These are phyloP conservation scores for Phytophthora cryptogea DNA, from an alignment of 352 stramenopile species.

Conservation along the genomic window DNA sequence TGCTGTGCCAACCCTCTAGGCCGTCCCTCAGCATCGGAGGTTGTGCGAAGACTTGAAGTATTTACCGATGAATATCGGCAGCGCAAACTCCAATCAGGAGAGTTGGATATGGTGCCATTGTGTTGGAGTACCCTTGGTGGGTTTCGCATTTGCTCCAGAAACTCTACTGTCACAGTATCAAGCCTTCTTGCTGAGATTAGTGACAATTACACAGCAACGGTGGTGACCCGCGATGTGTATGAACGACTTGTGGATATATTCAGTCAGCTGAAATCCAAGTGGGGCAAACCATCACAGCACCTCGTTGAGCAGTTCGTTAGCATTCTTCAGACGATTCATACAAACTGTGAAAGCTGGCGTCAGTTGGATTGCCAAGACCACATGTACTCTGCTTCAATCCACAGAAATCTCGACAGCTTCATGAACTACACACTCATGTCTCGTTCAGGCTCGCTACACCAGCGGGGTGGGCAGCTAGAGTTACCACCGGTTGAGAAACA, in stretches of 20 bases:
- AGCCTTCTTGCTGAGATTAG: slow-evolving; percentile 3
- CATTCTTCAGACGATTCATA: not conserved
- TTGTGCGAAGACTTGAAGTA: slow-evolving; percentile 8
- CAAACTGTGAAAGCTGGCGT: no score
- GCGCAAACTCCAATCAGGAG: not conserved
- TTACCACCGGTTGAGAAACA: not conserved
- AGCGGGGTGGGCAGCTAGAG: not conserved
- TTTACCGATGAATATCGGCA: not conserved
- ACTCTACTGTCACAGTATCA: not conserved
- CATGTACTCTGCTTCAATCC: not conserved
- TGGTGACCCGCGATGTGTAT: slow-evolving; percentile 5
- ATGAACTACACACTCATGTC: not conserved
- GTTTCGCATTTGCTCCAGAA: not conserved
- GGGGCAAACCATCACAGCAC: not conserved
- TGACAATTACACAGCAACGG: not conserved
- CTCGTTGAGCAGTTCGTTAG: not conserved
- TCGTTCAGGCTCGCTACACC: not conserved
- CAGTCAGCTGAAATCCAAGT: not conserved
- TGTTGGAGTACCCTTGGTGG: not conserved
- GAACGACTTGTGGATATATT: slow-evolving; percentile 9
- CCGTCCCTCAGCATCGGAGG: not conserved
- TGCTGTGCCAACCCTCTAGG: not conserved
- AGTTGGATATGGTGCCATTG: not conserved
- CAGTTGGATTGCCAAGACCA: not conserved
- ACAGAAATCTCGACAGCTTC: not conserved